These are phyloP conservation scores for Parietichytrium sp. DNA, from an alignment of 108 stramenopile species.

Conservation along the genomic window DNA sequence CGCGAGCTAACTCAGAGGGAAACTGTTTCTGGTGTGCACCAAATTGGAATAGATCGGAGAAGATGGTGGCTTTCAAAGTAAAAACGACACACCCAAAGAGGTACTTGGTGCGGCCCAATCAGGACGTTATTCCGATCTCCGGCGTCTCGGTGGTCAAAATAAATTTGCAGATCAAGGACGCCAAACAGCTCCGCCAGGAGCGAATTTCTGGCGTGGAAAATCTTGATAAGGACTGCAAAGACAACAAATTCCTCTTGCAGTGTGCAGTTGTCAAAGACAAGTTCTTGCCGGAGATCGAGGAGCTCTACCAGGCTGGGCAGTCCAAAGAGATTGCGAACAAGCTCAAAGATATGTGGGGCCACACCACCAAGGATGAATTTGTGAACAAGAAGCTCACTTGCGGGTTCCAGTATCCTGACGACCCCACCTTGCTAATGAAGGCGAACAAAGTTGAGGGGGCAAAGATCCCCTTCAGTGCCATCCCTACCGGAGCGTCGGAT, in stretches of 20 bases:
- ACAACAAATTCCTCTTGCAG: slow-evolving; percentile 37
- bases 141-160: not conserved
- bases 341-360: not conserved
- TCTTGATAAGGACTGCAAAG: slow-evolving; percentile 24
- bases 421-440: not conserved
- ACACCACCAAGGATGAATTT: not conserved
- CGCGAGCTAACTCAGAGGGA: too few species aligned
- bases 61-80: slow-evolving; percentile 39
- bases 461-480: not conserved
- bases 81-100: slow-evolving; percentile 37
- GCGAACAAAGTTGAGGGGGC: not conserved
- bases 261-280: not conserved
- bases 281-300: not conserved
- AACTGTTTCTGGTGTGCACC: not conserved
- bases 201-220: not conserved
- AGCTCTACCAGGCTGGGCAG: not conserved
- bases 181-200: slow-evolving; percentile 27
- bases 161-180: slow-evolving; percentile 19
- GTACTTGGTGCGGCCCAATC: slow-evolving; percentile 40
- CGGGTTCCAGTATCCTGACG: not conserved
- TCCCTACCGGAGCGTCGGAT: not conserved
- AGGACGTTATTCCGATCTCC: not conserved
- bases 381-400: slow-evolving; percentile 30
- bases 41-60: not conserved
- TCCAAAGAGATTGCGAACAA: not conserved